These are phyloP conservation scores for Phylloporus arenicola DNA, from an alignment of 768 basidiomycete genomes.

Conservation along the genomic window DNA sequence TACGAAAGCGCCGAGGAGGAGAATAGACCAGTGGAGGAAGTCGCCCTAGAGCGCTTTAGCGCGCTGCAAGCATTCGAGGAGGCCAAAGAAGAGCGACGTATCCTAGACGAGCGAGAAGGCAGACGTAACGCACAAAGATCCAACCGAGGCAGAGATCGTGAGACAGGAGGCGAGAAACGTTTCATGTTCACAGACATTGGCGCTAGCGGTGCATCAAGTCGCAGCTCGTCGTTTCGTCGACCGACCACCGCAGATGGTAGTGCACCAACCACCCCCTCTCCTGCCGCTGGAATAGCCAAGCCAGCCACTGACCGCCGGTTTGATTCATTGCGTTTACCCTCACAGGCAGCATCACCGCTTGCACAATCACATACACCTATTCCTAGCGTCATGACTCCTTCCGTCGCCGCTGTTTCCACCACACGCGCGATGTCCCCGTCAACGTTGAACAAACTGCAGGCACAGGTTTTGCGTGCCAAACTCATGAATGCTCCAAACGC, in stretches of 20 bases:
- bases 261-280: slow-evolving; percentile 54
- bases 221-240: slow-evolving; percentile 84
- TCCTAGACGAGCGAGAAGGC: slow-evolving; percentile 78
- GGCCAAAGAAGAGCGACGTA: slow-evolving; percentile 77
- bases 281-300: slow-evolving; percentile 23
- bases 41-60: slow-evolving; percentile 87
- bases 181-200: slow-evolving; percentile 66
- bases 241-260: slow-evolving; percentile 62
- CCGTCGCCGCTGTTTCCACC: slow-evolving; percentile 29
- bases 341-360: slow-evolving; percentile 54
- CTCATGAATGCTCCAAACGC: slow-evolving; percentile 79
- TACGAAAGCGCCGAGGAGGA: slow-evolving; percentile 92
- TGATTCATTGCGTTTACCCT: slow-evolving; percentile 58
- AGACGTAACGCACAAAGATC: slow-evolving; percentile 39
- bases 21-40: slow-evolving; percentile 60
- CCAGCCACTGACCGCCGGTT: slow-evolving; percentile 46
- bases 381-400: slow-evolving; percentile 85
- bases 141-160: slow-evolving; percentile 36
- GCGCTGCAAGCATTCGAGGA: slow-evolving; percentile 82
- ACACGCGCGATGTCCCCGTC: slow-evolving; percentile 60
- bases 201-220: slow-evolving; percentile 61
- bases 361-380: slow-evolving; percentile 75
- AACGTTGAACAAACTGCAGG: slow-evolving; percentile 88
- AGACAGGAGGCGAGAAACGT: slow-evolving; percentile 41
- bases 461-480: slow-evolving; percentile 86